Percentiles rank a stretch among this genome's conserved stretches.
Evolutionary conservation across 805 yeast species (phyloP).

Genomic region (Dipodascus albidus): DNA sequence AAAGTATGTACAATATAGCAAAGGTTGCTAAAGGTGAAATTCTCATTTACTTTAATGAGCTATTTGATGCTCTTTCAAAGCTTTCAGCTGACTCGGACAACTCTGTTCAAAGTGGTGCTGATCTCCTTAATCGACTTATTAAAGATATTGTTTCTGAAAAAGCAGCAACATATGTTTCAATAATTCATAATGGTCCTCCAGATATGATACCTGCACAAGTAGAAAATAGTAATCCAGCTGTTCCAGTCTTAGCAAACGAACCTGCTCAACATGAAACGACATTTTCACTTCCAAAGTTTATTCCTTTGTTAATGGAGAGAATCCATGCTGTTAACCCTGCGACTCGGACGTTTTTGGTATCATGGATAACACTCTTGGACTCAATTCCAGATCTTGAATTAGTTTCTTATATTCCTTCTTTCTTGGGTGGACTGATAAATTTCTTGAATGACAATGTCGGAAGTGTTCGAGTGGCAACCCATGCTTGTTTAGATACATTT

Average conservation of each 20-base stretch:
- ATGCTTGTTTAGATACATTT: slow-evolving; percentile 59
- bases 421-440: slow-evolving; percentile 70
- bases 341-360: slow-evolving; percentile 80
- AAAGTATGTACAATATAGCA: slow-evolving; percentile 87
- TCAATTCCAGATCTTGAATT: slow-evolving; percentile 87
- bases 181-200: slow-evolving; percentile 39
- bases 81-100: slow-evolving; percentile 84
- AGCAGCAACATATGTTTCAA: slow-evolving; percentile 76
- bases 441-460: slow-evolving; percentile 74
- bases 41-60: slow-evolving; percentile 80
- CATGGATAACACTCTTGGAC: slow-evolving; percentile 88
- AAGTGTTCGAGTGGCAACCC: slow-evolving; percentile 81
- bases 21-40: slow-evolving; percentile 96
- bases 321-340: slow-evolving; percentile 88
- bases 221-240: slow-evolving; percentile 4
- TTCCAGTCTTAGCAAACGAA: slow-evolving; percentile 22
- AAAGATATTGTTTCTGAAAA: slow-evolving; percentile 94
- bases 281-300: slow-evolving; percentile 75
- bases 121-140: slow-evolving; percentile 74
- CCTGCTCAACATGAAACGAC: slow-evolving; percentile 45
- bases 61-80: slow-evolving; percentile 84
- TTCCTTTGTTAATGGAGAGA: slow-evolving; percentile 83
- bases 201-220: slow-evolving; percentile 30
- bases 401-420: slow-evolving; percentile 77
- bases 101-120: slow-evolving; percentile 92